Evolutionary conservation across 2,329 filamentous ascomycete genomes (phyloP), one percentile per base, ranked within the genome.

Genomic region (Hymenoscyphus occultus): DNA sequence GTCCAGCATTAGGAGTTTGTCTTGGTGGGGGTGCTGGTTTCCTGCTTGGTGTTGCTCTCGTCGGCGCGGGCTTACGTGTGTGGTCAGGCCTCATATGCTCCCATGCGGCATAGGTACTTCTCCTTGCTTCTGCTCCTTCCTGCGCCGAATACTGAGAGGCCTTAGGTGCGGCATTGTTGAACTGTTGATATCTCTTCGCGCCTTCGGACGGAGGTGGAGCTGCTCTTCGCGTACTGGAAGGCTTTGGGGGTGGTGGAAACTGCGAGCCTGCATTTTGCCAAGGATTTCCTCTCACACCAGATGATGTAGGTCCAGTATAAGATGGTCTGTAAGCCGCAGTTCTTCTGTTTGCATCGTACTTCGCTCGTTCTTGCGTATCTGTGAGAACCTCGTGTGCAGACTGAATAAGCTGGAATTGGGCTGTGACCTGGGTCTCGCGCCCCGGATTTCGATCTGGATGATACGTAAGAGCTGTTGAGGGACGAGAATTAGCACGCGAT

Each of bases 391-490:
- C 89, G 70, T 90, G 84, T 42, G 89, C 89, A 9, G 87, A 84
- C 76, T 90, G 87, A 56, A 91, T 90, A 56, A 83, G 83, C 76
- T 91, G 89, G 71, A 91, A 91, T 72, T 87, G 88, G 42, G 86
- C 80, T 54, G 85, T 86, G 69, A 85, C 86, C 72, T 90, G 88
- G 63, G 79, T 75, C 77, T 91, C 89, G 71, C 82, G 83, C 56
- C 89, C 89, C 28, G 86, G 86, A 73, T 91, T 90, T 65, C 88
- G 84, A 75, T 91, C 89, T 22, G 89, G 89, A 73, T 91, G 89
- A 72, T 86, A 90, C 73, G 85, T 84, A 58, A 90, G 80, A 61
- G 88, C 88, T 86, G 66, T 39, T 13, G 40, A 45, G 56, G 3
- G 60, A 14, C 6, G n/a, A 51, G 12, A 39, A 56, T 72, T 68